These are phyloP conservation scores for Pythium dissimile DNA, from an alignment of 352 stramenopile species.

Conservation along the genomic window DNA sequence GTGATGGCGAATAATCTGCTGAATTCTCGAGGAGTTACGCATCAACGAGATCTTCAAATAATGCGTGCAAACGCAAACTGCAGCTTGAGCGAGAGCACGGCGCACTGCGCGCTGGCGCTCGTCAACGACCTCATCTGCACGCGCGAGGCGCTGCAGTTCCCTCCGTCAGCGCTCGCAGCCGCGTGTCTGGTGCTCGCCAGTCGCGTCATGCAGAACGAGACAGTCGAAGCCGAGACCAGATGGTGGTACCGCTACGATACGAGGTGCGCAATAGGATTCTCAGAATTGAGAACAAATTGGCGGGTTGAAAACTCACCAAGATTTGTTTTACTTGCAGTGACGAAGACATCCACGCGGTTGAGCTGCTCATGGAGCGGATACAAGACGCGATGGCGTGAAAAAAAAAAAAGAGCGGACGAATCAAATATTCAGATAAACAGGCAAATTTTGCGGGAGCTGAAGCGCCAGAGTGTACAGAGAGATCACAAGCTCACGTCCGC, in stretches of 20 bases:
- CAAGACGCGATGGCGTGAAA: not conserved
- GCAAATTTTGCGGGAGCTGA: too few species aligned
- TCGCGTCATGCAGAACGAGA: slow-evolving; percentile 5
- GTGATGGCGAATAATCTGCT: not conserved
- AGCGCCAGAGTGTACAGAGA: too few species aligned
- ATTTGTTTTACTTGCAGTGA: slow-evolving; percentile 29
- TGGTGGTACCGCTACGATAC: slow-evolving; percentile 55
- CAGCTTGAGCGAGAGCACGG: slow-evolving; percentile 31
- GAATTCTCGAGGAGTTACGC: too few species aligned
- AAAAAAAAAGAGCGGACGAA: too few species aligned
- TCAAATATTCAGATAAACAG: too few species aligned
- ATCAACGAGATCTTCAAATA: too few species aligned
- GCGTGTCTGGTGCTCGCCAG: slow-evolving; percentile 28
- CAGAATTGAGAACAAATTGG: not conserved
- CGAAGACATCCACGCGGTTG: slow-evolving; percentile 36
- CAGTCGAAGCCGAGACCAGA: slow-evolving; percentile 15
- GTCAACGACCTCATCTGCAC: slow-evolving; percentile 38
- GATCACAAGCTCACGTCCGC: slow-evolving; percentile 54
- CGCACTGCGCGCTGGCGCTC: slow-evolving; percentile 32
- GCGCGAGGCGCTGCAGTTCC: slow-evolving; percentile 17
- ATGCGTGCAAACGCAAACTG: too few species aligned
- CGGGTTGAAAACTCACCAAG: not conserved
- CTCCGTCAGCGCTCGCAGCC: slow-evolving; percentile 29
- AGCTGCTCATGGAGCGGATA: slow-evolving; percentile 22
- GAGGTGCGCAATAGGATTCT: slow-evolving; percentile 19